These are phyloP conservation scores for Podospora appendiculata DNA, from an alignment of 495 filamentous ascomycete species.

Conservation along the genomic window DNA sequence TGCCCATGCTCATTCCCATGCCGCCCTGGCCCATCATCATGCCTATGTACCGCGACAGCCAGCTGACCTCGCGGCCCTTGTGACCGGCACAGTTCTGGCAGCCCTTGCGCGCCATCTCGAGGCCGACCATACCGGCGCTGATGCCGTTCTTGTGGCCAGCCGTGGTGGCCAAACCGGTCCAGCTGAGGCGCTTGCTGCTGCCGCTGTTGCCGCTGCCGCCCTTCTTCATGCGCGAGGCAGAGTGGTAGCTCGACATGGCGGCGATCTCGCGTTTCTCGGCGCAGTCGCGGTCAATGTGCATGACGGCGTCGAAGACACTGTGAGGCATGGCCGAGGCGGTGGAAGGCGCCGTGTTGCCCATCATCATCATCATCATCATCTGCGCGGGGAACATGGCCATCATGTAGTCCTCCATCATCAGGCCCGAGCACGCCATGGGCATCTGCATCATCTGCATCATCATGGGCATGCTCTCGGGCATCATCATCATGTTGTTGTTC, in stretches of 20 bases:
- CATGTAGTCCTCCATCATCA: constrained; percentile 22
- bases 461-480: neutral
- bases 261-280: constrained; percentile 34
- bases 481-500: constrained; percentile 1
- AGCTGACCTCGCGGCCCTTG: constrained; percentile 19
- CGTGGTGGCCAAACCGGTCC: constrained; percentile 24
- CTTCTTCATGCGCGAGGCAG: constrained; percentile 9
- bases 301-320: constrained; percentile 13
- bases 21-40: neutral
- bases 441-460: neutral
- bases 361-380: constrained; percentile 3
- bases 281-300: constrained; percentile 26
- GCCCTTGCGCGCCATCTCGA: constrained; percentile 22
- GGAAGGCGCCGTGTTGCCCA: neutral
- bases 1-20: neutral
- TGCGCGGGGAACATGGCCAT: constrained; percentile 20
- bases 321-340: neutral
- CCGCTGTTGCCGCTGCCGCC: constrained; percentile 6
- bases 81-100: constrained; percentile 18
- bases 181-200: constrained; percentile 24
- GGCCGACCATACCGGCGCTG: constrained; percentile 15
- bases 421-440: neutral
- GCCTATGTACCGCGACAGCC: constrained; percentile 17
- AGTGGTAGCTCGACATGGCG: constrained; percentile 24
- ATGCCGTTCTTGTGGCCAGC: constrained; percentile 17